Evolutionary conservation across 139 green algal genomes (phyloP).

Genomic region (Chlamydomonas asymmetrica): DNA sequence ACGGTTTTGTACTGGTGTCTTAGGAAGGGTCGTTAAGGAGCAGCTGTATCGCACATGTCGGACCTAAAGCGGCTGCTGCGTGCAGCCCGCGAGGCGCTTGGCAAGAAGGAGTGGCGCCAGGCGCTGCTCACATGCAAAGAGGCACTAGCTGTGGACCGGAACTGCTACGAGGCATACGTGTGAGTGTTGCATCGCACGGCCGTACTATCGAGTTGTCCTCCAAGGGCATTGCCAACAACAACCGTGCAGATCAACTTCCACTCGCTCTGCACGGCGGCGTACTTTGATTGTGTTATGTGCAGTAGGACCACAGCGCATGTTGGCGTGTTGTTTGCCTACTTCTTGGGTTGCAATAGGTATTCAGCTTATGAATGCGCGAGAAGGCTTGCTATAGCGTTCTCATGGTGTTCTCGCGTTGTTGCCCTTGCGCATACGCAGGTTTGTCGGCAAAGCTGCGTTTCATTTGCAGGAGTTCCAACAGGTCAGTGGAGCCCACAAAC

Average conservation of each 20-base stretch:
- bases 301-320: too few species aligned
- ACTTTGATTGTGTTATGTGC: too few species aligned
- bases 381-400: too few species aligned
- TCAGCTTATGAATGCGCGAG: background rate
- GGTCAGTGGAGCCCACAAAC: too few species aligned
- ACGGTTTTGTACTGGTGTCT: too few species aligned
- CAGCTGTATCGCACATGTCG: too few species aligned
- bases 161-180: slow-evolving; percentile 64
- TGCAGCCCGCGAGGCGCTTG: slow-evolving; percentile 38
- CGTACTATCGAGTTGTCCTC: background rate
- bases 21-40: too few species aligned
- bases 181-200: slow-evolving; percentile 25
- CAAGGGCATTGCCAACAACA: background rate
- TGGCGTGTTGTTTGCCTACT: too few species aligned
- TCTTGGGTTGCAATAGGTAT: background rate
- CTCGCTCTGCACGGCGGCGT: too few species aligned
- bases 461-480: slow-evolving; percentile 53
- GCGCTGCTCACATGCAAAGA: slow-evolving; percentile 63
- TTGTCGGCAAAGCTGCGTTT: slow-evolving; percentile 69
- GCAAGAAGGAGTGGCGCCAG: slow-evolving; percentile 41
- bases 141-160: slow-evolving; percentile 52
- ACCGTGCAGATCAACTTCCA: too few species aligned
- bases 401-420: background rate
- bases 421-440: slow-evolving; percentile 43
- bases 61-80: slow-evolving; percentile 42